Percentiles rank a stretch among this genome's conserved stretches.
Evolutionary conservation across 257 asterid genomes (phyloP).

Genomic region (Ehretia macrophylla): DNA sequence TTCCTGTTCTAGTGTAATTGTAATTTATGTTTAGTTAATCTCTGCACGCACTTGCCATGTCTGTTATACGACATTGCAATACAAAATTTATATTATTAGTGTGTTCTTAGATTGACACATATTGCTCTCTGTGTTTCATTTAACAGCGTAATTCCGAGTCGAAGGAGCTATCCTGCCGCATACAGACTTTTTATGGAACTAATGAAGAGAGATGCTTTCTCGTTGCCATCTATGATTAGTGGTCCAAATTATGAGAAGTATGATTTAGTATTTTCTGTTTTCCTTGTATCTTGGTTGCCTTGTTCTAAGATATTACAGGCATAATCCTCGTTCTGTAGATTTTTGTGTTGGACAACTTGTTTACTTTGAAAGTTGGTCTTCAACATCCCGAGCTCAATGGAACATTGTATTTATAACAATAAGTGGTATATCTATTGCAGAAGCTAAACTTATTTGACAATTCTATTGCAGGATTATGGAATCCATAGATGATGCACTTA

Average conservation of each 20-base stretch:
- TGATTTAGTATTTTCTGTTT: conserved; percentile 12
- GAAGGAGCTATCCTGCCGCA: conserved; percentile 72
- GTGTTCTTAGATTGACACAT: neutral
- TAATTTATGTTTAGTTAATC: too few species aligned
- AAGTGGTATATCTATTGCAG: neutral
- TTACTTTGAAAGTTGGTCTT: too few species aligned
- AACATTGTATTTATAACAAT: too few species aligned
- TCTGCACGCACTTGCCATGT: too few species aligned
- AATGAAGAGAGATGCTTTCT: conserved; percentile 68
- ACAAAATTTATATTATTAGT: neutral
- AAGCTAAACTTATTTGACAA: conserved; percentile 14
- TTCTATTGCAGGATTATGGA: conserved; percentile 85
- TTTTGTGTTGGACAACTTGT: too few species aligned
- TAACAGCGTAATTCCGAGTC: conserved; percentile 63
- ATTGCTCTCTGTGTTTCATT: neutral
- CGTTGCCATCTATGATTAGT: conserved; percentile 63
- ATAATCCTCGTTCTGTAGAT: neutral
- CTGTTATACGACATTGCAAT: too few species aligned
- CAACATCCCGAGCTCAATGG: too few species aligned
- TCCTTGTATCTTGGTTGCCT: neutral
- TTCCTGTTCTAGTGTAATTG: too few species aligned
- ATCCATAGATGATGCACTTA: conserved; percentile 60
- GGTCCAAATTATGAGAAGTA: conserved; percentile 81
- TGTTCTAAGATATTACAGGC: neutral
- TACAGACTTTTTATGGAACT: conserved; percentile 91